Evolutionary conservation across 2,329 filamentous ascomycete species (phyloP).

Genomic region (Lachnellula cervina): DNA sequence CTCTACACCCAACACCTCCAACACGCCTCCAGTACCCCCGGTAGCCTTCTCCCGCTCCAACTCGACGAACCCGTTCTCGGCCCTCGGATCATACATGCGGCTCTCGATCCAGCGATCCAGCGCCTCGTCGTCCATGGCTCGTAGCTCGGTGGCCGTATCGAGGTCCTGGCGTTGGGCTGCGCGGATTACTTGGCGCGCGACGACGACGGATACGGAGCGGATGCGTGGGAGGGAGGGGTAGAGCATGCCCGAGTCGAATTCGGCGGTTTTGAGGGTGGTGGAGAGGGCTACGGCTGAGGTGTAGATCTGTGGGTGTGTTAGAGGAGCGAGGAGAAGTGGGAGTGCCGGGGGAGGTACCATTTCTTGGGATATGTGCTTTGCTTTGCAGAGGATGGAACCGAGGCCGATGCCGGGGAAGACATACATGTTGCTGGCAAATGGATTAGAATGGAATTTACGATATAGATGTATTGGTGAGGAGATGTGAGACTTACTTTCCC

Average conservation of each 20-base stretch:
- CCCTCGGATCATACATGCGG: slow-evolving; percentile 68
- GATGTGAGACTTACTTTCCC: slow-evolving; percentile 34
- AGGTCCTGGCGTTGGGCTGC: slow-evolving; percentile 64
- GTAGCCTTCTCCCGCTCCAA: neutral
- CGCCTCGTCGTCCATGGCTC: slow-evolving; percentile 38
- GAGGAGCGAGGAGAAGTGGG: neutral
- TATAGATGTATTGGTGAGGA: neutral
- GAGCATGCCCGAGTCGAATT: slow-evolving; percentile 52
- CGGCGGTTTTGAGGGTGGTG: slow-evolving; percentile 61
- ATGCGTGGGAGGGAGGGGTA: slow-evolving; percentile 72
- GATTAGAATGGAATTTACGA: neutral
- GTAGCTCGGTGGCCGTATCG: slow-evolving; percentile 57
- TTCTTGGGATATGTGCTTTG: slow-evolving; percentile 47
- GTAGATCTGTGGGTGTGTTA: slow-evolving; percentile 61
- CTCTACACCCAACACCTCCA: neutral
- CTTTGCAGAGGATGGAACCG: slow-evolving; percentile 66
- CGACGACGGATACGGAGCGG: slow-evolving; percentile 68
- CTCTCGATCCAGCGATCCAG: slow-evolving; percentile 63
- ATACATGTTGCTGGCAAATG: slow-evolving; percentile 72
- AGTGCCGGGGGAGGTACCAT: slow-evolving; percentile 25
- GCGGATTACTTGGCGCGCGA: slow-evolving; percentile 70
- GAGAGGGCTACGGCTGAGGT: slow-evolving; percentile 72
- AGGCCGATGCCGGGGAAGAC: slow-evolving; percentile 84
- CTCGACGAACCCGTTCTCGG: slow-evolving; percentile 6
- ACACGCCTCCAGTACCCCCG: neutral